Evolutionary conservation across 1,284 basidiomycete genomes (phyloP).

Genomic region (Kalmanozyma brasiliensis): DNA sequence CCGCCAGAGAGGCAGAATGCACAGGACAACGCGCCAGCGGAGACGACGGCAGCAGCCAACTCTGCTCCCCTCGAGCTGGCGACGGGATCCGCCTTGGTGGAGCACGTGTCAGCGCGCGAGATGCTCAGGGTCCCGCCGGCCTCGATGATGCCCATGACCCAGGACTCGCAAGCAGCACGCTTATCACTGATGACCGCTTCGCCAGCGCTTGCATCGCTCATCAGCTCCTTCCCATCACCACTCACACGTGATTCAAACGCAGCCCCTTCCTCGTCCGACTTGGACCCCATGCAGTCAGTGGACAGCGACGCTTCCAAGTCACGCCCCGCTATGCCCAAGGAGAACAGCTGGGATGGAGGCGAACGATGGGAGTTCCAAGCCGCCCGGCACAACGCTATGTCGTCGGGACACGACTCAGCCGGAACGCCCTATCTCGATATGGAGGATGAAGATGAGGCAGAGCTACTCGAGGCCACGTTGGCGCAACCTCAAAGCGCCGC

Average conservation of each 20-base stretch:
- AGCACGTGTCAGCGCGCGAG: conserved; percentile 1
- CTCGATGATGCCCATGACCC: neutral
- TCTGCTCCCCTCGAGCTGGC: neutral
- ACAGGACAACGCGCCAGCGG: neutral
- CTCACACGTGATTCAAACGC: conserved; percentile 8
- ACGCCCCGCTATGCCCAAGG: conserved; percentile 8
- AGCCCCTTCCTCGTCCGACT: neutral
- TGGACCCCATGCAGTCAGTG: neutral
- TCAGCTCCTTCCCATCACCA: conserved; percentile 42
- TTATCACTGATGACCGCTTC: conserved; percentile 18
- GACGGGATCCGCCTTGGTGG: conserved; percentile 2
- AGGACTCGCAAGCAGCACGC: conserved; percentile 6
- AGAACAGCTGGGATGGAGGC: conserved; percentile 42
- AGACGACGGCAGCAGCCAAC: neutral
- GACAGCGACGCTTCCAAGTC: neutral
- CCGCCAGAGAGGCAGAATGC: neutral
- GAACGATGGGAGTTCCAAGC: conserved; percentile 17
- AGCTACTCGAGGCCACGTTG: conserved; percentile 1
- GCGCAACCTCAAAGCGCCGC: neutral
- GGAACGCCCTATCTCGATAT: conserved; percentile 30
- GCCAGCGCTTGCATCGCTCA: conserved; percentile 38
- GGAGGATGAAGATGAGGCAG: conserved; percentile 14
- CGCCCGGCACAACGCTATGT: conserved; percentile 4
- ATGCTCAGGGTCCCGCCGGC: conserved; percentile 5
- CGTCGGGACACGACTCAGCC: conserved; percentile 1